phyloP scores from a whole-genome alignment of 2,329 filamentous ascomycete genomes.

The Torrubiellomyces zombiae region DNA sequence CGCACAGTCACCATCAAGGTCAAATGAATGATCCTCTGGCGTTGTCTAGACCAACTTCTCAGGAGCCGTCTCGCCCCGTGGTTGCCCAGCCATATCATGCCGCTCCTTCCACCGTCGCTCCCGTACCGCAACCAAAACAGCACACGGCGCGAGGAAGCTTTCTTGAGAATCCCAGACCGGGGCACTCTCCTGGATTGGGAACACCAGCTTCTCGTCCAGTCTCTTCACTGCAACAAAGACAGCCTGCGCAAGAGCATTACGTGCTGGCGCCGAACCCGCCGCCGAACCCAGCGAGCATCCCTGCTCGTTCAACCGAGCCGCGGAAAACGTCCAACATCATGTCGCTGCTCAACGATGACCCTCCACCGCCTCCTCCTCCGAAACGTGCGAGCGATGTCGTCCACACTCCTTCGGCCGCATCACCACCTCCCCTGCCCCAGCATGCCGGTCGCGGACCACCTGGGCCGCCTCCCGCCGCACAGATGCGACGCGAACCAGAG shows the following conservation, averaged over 20 bases:
- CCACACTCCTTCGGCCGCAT: constrained; percentile 20
- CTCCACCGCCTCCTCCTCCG: constrained; percentile 28
- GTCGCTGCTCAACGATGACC: constrained; percentile 45
- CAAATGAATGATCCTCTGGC: constrained; percentile 24
- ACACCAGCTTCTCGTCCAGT: constrained; percentile 20
- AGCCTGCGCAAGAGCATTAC: constrained; percentile 15
- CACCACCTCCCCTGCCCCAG: constrained; percentile 33
- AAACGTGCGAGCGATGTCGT: constrained; percentile 35
- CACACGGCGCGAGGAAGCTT: constrained; percentile 21
- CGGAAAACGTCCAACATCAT: constrained; percentile 48
- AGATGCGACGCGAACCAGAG: constrained; percentile 32
- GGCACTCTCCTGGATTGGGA: constrained; percentile 22
- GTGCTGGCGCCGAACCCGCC: constrained; percentile 12
- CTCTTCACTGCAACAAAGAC: constrained; percentile 19
- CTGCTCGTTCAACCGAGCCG: constrained; percentile 26
- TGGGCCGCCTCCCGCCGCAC: constrained; percentile 20
- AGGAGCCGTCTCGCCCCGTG: constrained; percentile 26
- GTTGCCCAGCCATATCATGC: constrained; percentile 16
- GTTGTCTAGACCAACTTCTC: constrained; percentile 19
- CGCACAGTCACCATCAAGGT: constrained; percentile 21
- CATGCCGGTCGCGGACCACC: constrained; percentile 24
- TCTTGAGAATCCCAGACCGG: no score
- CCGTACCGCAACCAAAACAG: constrained; percentile 12
- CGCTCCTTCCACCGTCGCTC: no score
- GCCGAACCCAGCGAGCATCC: constrained; percentile 15